Evolutionary conservation across 441 rosid genomes (phyloP), one percentile per base, ranked within the genome.

Genomic region (Sinapis alba): DNA sequence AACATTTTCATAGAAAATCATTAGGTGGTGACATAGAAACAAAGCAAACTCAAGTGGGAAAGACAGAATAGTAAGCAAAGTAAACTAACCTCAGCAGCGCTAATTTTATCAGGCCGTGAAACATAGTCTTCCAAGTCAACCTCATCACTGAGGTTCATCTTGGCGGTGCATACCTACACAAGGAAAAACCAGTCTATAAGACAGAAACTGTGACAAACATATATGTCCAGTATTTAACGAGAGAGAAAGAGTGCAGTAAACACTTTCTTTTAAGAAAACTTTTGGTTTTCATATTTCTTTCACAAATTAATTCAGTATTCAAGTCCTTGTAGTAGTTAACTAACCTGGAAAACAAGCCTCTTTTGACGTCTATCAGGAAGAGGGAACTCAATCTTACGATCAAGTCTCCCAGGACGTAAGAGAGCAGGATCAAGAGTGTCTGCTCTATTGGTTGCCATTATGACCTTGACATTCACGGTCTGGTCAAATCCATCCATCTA

Each of bases 401-500:
- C 99, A 61, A 96, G 94, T 85, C 99, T 85, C 59, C 99, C 99
- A 68, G 98, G 99, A 81, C 99, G 99, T 30, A 96, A 84, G 75
- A 96, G 96, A 9, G 99, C 99, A 77, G 99, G 99, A 80, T 96
- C 99, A 85, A 96, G 85, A 36, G 99, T 96, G 82, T 96, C 99
- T 2, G 97, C 99, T 2, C 99, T 85, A 81, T 93, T 96, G 67
- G 99, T 96, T 54, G 99, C 99, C 97, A 96, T 96, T 68, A 96
- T 96, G 68, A 96, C 99, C 83, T 95, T 95, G 36, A 95, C 99
- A 62, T 95, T 95, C 61, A 95, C 99, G 1, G 97, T 95, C 86
- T 96, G 99, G 75, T 96, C 99, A 21, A 96, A 96, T 21, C 99
- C 98, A 73, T 96, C 98, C 98, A 93, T 95, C 98, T 95, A 79